Base-by-base conservation (phyloP, 768 basidiomycete genomes). In the Boletus patriciae region DNA sequence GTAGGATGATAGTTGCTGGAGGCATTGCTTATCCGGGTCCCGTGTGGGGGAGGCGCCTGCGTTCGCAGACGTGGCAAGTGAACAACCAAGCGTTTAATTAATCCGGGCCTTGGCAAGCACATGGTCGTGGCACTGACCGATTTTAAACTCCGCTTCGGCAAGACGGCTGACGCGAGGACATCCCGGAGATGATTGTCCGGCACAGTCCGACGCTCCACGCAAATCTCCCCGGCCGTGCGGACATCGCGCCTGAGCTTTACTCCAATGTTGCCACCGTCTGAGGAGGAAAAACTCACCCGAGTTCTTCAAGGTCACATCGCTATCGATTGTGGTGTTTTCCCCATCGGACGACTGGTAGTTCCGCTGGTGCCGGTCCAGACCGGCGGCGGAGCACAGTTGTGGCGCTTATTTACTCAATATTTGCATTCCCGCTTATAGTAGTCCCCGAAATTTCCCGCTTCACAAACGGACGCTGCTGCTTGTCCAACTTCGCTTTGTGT, bases 281-380 rank as follows among this genome's bases (percentile, higher is more conserved):
- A 79, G 0, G 88, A 92, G 65, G 90, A 97, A 71, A 91, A 85
- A 60, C 83, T 94, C 66, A 98, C 96, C 0, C 83, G 94, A 18
- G 96, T 99, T 2, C 75, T 94, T 50, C 91, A 95, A 72, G 92
- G 92, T 0, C 90, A 95, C 65, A 94, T 96, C 57, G 84, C 92
- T 1, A 88, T 99, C 46, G 96, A 97, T 70, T 81, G 83, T 0
- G 86, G 85, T 6, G 69, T 97, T 18, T 92, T 98, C 70, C 95
- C 96, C 0, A 79, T 73, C 42, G 89, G 88, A 31, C 89, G 0
- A 84, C 88, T 48, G 92, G 92, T 77, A 71, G 61, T n/a, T n/a
- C n/a, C n/a, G n/a, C n/a, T n/a, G n/a, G n/a, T n/a, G 76, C 27
- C 41, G 34, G 41, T 27, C 25, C 25, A 25, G 4, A 4, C 25